These are phyloP conservation scores for Beauveria medogensis DNA, from an alignment of 2,329 filamentous ascomycete species.

Conservation along the genomic window DNA sequence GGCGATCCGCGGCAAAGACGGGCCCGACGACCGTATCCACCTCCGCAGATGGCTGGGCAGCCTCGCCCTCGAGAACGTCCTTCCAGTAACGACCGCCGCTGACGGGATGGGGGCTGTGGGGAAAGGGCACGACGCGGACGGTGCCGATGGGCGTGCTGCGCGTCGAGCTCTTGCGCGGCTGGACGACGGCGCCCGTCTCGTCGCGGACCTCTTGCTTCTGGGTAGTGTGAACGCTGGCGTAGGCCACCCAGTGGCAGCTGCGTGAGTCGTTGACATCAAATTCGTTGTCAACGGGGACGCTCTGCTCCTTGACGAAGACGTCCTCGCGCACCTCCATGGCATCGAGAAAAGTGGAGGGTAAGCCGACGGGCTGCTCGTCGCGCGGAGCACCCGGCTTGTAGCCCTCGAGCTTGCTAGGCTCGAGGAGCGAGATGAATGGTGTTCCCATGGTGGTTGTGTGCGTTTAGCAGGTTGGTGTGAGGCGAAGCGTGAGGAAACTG, in stretches of 20 bases:
- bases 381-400: constrained; percentile 34
- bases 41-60: not conserved
- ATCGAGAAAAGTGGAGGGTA: constrained; percentile 52
- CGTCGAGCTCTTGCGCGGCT: constrained; percentile 36
- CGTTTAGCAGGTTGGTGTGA: not conserved
- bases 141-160: constrained; percentile 55
- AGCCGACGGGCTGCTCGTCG: constrained; percentile 34
- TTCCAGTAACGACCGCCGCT: constrained; percentile 41
- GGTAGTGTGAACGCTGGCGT: constrained; percentile 52
- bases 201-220: constrained; percentile 36
- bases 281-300: constrained; percentile 57
- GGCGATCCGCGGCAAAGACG: constrained; percentile 29
- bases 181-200: constrained; percentile 31
- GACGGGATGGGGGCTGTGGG: constrained; percentile 58
- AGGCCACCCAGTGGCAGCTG: constrained; percentile 83
- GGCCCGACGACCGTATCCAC: not conserved
- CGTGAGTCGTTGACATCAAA: constrained; percentile 72
- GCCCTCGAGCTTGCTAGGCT: constrained; percentile 40
- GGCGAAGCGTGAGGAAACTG: not conserved
- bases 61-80: constrained; percentile 28
- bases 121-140: constrained; percentile 74
- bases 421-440: constrained; percentile 39
- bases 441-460: constrained; percentile 33
- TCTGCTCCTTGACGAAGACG: constrained; percentile 56
- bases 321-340: constrained; percentile 54